Evolutionary conservation across 1,284 basidiomycete genomes (phyloP), one percentile per base, ranked within the genome.

Genomic region (Anthracocystis setariae): DNA sequence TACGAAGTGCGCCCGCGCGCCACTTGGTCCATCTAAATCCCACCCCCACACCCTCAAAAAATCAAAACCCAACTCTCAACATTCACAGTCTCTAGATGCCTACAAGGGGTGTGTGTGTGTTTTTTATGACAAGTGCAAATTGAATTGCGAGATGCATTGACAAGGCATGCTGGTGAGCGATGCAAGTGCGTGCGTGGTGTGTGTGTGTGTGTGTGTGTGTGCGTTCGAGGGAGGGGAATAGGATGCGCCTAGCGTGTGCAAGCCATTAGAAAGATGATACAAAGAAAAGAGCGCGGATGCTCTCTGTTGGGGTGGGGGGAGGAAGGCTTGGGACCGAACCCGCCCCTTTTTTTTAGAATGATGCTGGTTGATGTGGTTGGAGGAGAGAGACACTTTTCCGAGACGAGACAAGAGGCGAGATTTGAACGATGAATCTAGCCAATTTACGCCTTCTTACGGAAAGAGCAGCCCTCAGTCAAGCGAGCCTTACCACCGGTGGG

Each of bases 401-500:
- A 17, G 46, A 38, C 15, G 40, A 29, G 32, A n/a, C n/a, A 39
- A 32, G 18, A 17, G 5, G 21, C 24, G 25, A 25, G 21, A 45
- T 24, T 17, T 27, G 12, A 56, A 7, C 35, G 48, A 32, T 33
- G 29, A 29, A 7, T 29, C 29, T 40, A 35, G n/a, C 52, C 52
- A 38, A 50, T 63, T 79, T 77, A 79, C 53, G 73, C 73, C 77
- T 79, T 79, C 62, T 67, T 72, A 47, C 77, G 77, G 77, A 79
- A 79, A 47, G 77, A 79, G 77, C 77, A 79, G 74, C 77, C 96
- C 87, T 98, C 95, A 73, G 94, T 97, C 85, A 98, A 86, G 84
- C 94, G 90, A 81, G 94, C 95, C 88, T 92, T 97, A 87, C 95
- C 95, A 88, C 95, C 95, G 62, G 94, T 97, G 57, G 96, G 96